A percentile compares a stretch with the other conserved stretches of the same genome.
These are phyloP conservation scores for Phanerodontia chrysosporium DNA, from an alignment of 768 basidiomycete genomes.

Conservation along the genomic window DNA sequence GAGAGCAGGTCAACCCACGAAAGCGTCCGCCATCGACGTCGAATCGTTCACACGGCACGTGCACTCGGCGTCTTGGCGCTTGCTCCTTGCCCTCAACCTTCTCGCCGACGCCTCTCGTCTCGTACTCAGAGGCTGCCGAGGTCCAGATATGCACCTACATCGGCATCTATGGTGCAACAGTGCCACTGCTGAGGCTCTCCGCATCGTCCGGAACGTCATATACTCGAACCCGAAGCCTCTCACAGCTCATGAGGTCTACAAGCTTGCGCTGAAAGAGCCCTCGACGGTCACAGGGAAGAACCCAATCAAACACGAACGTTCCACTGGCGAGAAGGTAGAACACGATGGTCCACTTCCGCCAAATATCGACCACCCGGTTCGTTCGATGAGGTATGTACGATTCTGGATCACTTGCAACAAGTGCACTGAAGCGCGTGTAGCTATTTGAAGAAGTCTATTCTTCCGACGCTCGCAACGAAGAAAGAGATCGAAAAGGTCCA, in stretches of 20 bases:
- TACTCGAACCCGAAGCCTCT: slow-evolving; percentile 16
- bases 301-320: slow-evolving; percentile 2
- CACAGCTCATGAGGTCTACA: slow-evolving; percentile 25
- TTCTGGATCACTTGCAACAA: too few species aligned
- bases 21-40: neutral
- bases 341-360: slow-evolving; percentile 29
- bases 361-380: slow-evolving; percentile 42
- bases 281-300: neutral
- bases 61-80: neutral
- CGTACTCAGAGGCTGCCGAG: neutral
- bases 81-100: neutral
- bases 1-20: slow-evolving; percentile 1
- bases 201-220: slow-evolving; percentile 22
- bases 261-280: slow-evolving; percentile 20
- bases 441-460: slow-evolving; percentile 50
- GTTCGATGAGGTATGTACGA: slow-evolving; percentile 46
- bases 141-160: neutral
- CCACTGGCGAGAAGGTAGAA: slow-evolving; percentile 9
- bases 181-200: slow-evolving; percentile 18
- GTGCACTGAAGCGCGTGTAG: slow-evolving; percentile 31
- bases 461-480: slow-evolving; percentile 41
- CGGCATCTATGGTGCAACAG: neutral
- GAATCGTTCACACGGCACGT: neutral
- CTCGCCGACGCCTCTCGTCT: neutral
- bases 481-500: slow-evolving; percentile 41